Percentiles rank a stretch among this genome's conserved stretches.
Conservation (phyloP, 2,329 filamentous ascomycete genomes). For the Diaporthe longicolla region DNA sequence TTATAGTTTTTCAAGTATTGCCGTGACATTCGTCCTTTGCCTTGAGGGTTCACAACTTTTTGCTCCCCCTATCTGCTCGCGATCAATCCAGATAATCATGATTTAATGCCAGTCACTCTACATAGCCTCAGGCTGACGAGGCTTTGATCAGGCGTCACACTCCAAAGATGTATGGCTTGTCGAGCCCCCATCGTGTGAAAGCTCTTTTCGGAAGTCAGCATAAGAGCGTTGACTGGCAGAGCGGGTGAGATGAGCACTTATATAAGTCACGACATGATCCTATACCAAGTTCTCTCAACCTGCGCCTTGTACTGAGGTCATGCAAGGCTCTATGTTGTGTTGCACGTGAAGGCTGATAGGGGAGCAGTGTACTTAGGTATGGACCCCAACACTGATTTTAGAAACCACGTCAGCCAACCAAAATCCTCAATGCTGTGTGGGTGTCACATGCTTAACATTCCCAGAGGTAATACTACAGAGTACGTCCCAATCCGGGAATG, state of each 20-base stretch:
- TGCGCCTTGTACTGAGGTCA: background rate
- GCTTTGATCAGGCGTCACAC: background rate
- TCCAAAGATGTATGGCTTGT: background rate
- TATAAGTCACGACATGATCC: background rate
- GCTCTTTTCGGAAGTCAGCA: background rate
- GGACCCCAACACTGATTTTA: background rate
- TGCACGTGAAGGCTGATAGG: background rate
- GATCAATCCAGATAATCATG: no score
- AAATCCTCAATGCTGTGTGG: background rate
- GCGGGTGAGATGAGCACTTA: background rate
- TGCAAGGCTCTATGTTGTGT: background rate
- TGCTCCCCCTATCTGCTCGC: no score
- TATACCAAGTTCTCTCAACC: background rate
- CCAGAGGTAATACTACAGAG: background rate
- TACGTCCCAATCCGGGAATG: background rate
- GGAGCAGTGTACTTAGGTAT: background rate
- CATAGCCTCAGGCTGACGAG: background rate
- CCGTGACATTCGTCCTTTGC: no score
- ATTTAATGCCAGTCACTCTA: background rate
- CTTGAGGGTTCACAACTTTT: background rate
- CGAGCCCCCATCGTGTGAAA: background rate
- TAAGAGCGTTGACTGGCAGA: background rate
- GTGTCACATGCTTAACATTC: background rate
- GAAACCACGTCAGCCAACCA: conserved; percentile 17
- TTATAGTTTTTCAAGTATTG: background rate